Evolutionary conservation across 768 basidiomycete species (phyloP).

Genomic region (Russula sp.): DNA sequence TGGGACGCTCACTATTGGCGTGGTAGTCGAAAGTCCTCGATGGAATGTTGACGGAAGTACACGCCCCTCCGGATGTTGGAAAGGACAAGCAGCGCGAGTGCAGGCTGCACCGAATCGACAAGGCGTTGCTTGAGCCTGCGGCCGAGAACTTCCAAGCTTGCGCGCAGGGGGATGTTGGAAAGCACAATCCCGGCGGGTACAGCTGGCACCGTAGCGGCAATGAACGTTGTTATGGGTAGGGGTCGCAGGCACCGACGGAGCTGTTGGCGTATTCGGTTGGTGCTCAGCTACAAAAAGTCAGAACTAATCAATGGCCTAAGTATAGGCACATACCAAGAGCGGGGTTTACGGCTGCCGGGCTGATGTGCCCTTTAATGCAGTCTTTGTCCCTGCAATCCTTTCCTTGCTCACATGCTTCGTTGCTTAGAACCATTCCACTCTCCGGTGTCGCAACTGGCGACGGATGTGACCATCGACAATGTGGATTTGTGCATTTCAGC

Average conservation of each 20-base stretch:
- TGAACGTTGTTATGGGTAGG: constrained; percentile 32
- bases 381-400: constrained; percentile 90
- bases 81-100: constrained; percentile 62
- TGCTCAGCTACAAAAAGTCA: constrained; percentile 17
- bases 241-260: constrained; percentile 29
- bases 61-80: constrained; percentile 84
- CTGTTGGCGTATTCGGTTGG: constrained; percentile 29
- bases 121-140: constrained; percentile 26
- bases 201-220: constrained; percentile 80
- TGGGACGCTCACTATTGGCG: constrained; percentile 53
- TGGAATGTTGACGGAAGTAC: constrained; percentile 76
- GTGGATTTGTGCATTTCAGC: constrained; percentile 82
- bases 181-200: constrained; percentile 80
- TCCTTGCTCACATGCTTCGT: constrained; percentile 86
- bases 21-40: constrained; percentile 56
- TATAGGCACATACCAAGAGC: constrained; percentile 38
- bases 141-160: background rate
- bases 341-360: constrained; percentile 70
- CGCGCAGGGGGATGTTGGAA: constrained; percentile 39
- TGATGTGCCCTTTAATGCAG: constrained; percentile 86
- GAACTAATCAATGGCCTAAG: background rate
- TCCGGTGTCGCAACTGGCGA: constrained; percentile 95
- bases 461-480: constrained; percentile 90
- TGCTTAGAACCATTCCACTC: constrained; percentile 90
- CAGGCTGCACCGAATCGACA: constrained; percentile 83